Percentiles rank a stretch among this genome's conserved stretches.
Evolutionary conservation across 176 grass and related monocot species (phyloP).

Genomic region (Saccharum officinarum): DNA sequence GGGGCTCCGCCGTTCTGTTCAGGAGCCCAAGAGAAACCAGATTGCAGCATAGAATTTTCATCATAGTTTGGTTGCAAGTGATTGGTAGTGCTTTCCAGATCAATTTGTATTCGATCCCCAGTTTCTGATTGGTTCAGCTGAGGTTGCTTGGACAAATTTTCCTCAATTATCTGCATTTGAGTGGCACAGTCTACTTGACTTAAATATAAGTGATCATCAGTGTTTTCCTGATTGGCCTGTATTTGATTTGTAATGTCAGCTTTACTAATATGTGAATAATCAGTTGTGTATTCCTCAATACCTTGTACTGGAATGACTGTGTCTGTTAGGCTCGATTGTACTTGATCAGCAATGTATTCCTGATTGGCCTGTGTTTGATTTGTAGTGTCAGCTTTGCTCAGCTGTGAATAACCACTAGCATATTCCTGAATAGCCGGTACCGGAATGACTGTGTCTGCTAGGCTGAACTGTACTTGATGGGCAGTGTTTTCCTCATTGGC

Average conservation of each 20-base stretch:
- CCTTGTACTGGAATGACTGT: neutral
- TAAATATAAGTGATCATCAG: conserved; percentile 6
- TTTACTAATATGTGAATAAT: conserved; percentile 6
- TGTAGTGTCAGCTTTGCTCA: neutral
- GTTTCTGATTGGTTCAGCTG: conserved; percentile 28
- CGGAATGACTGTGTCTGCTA: neutral
- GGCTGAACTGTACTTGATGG: neutral
- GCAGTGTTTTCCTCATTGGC: conserved; percentile 1
- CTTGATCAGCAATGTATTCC: neutral
- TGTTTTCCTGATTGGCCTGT: conserved; percentile 10
- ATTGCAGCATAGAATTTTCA: conserved; percentile 36
- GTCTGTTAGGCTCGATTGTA: conserved; percentile 4
- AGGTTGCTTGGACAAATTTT: neutral
- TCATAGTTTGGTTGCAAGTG: conserved; percentile 43
- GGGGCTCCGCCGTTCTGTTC: conserved; percentile 26
- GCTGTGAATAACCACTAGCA: neutral
- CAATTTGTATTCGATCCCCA: conserved; percentile 24
- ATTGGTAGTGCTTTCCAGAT: conserved; percentile 21
- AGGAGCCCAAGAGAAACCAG: conserved; percentile 33
- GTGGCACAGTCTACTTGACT: neutral
- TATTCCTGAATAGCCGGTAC: neutral
- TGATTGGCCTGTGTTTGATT: neutral
- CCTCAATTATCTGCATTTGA: conserved; percentile 19
- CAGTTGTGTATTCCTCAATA: conserved; percentile 2
- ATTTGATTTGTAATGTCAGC: neutral